Evolutionary conservation across 176 grass and related monocot species (phyloP).

Genomic region (Oryza punctata): DNA sequence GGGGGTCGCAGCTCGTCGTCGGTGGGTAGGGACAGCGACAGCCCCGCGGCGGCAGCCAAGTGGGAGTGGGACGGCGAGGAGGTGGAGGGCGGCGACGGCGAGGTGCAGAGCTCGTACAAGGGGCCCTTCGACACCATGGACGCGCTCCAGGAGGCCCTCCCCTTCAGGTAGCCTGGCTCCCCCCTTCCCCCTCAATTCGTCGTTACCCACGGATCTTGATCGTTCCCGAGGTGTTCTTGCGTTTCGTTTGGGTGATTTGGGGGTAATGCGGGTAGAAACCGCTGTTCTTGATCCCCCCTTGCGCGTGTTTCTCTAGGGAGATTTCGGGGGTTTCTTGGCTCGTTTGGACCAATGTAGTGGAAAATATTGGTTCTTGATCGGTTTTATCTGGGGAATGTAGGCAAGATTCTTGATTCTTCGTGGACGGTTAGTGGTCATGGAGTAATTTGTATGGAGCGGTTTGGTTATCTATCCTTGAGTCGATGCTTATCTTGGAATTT

Average conservation of each 20-base stretch:
- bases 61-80: slow-evolving; percentile 67
- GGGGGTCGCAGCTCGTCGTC: slow-evolving; percentile 57
- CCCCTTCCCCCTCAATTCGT: neutral
- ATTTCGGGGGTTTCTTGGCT: slow-evolving; percentile 21
- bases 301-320: neutral
- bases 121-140: slow-evolving; percentile 92
- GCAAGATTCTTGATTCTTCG: slow-evolving; percentile 11
- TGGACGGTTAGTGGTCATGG: neutral
- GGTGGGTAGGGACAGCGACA: slow-evolving; percentile 63
- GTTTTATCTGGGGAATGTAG: neutral
- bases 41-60: slow-evolving; percentile 47
- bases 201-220: slow-evolving; percentile 36
- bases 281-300: slow-evolving; percentile 33
- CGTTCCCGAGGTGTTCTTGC: neutral
- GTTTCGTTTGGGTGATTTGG: slow-evolving; percentile 8
- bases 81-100: slow-evolving; percentile 69
- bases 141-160: slow-evolving; percentile 80
- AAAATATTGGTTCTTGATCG: slow-evolving; percentile 36
- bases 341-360: neutral
- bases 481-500: neutral
- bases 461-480: slow-evolving; percentile 27
- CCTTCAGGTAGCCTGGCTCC: slow-evolving; percentile 60
- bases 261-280: slow-evolving; percentile 26
- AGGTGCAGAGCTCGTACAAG: slow-evolving; percentile 89
- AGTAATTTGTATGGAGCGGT: slow-evolving; percentile 8